Evolutionary conservation across 495 filamentous ascomycete genomes (phyloP).

Genomic region (Penicillium bialowiezense): DNA sequence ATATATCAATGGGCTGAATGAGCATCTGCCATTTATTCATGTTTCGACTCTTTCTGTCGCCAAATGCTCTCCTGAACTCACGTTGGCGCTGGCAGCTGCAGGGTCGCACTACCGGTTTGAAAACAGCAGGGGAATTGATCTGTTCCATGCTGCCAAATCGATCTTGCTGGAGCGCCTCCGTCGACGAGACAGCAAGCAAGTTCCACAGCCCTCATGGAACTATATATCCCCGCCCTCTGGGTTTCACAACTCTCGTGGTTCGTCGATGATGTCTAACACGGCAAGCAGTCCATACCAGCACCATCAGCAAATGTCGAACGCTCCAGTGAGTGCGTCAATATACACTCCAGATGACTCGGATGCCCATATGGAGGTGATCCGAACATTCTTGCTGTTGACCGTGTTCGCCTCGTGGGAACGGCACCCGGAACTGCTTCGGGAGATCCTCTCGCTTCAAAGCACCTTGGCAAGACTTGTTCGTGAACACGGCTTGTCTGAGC

Average conservation of each 20-base stretch:
- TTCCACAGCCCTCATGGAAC: constrained; percentile 43
- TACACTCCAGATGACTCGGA: constrained; percentile 45
- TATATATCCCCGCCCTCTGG: constrained; percentile 37
- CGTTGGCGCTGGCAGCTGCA: constrained; percentile 46
- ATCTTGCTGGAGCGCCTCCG: constrained; percentile 47
- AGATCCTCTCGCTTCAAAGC: constrained; percentile 49
- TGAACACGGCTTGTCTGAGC: constrained; percentile 44
- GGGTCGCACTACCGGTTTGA: constrained; percentile 61
- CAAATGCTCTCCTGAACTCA: constrained; percentile 44
- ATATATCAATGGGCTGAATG: constrained; percentile 49
- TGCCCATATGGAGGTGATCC: constrained; percentile 50
- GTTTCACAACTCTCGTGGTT: constrained; percentile 39
- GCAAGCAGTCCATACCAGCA: constrained; percentile 40
- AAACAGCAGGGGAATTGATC: constrained; percentile 60
- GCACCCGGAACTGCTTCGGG: constrained; percentile 47
- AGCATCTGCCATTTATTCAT: constrained; percentile 51
- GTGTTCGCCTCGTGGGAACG: constrained; percentile 54
- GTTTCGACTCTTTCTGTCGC: constrained; percentile 47
- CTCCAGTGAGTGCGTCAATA: constrained; percentile 31
- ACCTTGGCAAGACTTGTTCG: constrained; percentile 49
- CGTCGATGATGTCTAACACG: constrained; percentile 39
- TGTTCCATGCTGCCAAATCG: constrained; percentile 64
- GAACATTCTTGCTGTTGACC: constrained; percentile 46
- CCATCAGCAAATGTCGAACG: constrained; percentile 30
- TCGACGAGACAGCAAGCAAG: constrained; percentile 44